Evolutionary conservation across 2,329 filamentous ascomycete species (phyloP).

Genomic region (Domatiomyces catenatus): DNA sequence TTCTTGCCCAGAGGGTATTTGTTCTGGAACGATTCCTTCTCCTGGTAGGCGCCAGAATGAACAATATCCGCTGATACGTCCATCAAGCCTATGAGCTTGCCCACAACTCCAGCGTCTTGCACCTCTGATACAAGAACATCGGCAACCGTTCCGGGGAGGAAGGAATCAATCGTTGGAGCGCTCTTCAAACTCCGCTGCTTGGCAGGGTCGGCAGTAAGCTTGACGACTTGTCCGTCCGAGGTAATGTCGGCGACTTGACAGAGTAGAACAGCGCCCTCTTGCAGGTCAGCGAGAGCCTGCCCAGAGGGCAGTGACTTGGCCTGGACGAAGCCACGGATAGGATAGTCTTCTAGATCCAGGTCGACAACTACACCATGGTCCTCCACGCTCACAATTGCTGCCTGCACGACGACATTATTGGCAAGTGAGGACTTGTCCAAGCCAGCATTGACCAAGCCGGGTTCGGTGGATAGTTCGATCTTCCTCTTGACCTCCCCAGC

Average conservation of each 20-base stretch:
- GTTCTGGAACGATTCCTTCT: slow-evolving; percentile 47
- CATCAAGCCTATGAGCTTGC: slow-evolving; percentile 82
- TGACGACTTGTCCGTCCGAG: slow-evolving; percentile 66
- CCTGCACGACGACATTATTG: slow-evolving; percentile 65
- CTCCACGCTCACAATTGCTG: slow-evolving; percentile 78
- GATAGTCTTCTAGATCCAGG: slow-evolving; percentile 54
- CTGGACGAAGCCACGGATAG: slow-evolving; percentile 67
- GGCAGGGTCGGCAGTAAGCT: slow-evolving; percentile 59
- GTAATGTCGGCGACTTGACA: slow-evolving; percentile 64
- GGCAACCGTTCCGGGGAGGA: slow-evolving; percentile 79
- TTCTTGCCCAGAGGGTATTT: slow-evolving; percentile 72
- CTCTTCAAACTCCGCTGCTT: slow-evolving; percentile 43
- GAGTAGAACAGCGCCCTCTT: slow-evolving; percentile 71
- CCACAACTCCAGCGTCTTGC: slow-evolving; percentile 57
- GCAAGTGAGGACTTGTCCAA: slow-evolving; percentile 60
- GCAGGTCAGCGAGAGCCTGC: slow-evolving; percentile 51
- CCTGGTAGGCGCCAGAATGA: slow-evolving; percentile 64
- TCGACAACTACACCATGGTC: slow-evolving; percentile 94
- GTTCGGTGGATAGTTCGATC: slow-evolving; percentile 76
- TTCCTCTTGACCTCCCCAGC: slow-evolving; percentile 57
- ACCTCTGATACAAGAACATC: slow-evolving; percentile 71
- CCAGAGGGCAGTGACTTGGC: slow-evolving; percentile 61
- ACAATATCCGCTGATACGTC: slow-evolving; percentile 82
- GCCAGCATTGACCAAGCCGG: slow-evolving; percentile 60
- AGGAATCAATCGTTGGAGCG: slow-evolving; percentile 75